A percentile compares a stretch with the other conserved stretches of the same genome.
Evolutionary conservation across 1,139 yeast genomes (phyloP).

Genomic region (Groenewaldozyma auringiensis): DNA sequence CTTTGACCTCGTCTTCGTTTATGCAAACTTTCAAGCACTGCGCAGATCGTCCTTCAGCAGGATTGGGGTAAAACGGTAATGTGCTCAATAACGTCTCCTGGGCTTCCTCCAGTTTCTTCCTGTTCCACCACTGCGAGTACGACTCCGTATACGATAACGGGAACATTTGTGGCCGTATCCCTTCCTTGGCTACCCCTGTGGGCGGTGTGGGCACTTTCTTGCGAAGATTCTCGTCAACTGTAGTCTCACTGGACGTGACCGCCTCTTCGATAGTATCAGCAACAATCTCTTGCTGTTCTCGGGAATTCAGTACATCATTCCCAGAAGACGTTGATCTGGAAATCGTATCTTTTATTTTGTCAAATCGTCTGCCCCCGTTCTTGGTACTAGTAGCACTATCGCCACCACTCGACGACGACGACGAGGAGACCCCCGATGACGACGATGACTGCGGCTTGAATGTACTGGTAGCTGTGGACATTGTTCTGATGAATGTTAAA

Average conservation of each 20-base stretch:
- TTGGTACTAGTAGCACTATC: too few species aligned
- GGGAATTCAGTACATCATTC: neutral
- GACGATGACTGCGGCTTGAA: neutral
- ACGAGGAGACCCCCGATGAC: neutral
- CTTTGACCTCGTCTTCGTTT: conserved; percentile 37
- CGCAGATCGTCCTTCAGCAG: conserved; percentile 42
- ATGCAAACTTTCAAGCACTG: conserved; percentile 39
- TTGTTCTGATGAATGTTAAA: too few species aligned
- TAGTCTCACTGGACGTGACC: neutral
- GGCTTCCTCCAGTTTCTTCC: conserved; percentile 33
- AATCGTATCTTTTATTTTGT: neutral
- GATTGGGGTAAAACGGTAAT: conserved; percentile 54
- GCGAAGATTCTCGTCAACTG: neutral
- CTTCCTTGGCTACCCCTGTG: conserved; percentile 26
- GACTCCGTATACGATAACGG: conserved; percentile 37
- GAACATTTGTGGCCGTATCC: conserved; percentile 25
- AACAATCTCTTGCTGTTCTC: neutral
- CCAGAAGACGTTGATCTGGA: neutral
- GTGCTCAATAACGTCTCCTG: conserved; percentile 42
- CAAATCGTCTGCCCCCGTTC: neutral
- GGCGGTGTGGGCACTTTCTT: conserved; percentile 26
- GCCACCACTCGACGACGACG: neutral
- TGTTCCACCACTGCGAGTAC: conserved; percentile 39
- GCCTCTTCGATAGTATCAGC: neutral
- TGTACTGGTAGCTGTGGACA: neutral